Percentiles rank a stretch among this genome's conserved stretches.
Conservation (phyloP, 2,329 filamentous ascomycete genomes). For the Botryotinia narcissicola region DNA sequence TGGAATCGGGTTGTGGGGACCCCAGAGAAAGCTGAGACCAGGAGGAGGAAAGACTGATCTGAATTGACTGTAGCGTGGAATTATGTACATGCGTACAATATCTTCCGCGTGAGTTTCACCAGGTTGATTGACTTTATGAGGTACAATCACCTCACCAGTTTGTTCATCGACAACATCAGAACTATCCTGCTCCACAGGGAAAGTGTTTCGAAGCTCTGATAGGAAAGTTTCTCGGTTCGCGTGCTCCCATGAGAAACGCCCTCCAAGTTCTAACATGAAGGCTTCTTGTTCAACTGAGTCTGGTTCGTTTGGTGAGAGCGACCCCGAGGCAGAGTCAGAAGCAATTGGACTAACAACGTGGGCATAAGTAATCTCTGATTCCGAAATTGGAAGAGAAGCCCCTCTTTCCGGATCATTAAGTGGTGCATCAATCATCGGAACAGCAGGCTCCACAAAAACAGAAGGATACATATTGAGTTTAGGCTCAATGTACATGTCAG, state of each 20-base stretch:
- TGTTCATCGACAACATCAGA: not conserved
- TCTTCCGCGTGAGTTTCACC: not conserved
- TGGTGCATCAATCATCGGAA: not conserved
- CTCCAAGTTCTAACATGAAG: not conserved
- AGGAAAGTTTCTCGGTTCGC: not conserved
- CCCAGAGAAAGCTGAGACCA: not conserved
- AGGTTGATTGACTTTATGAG: no score
- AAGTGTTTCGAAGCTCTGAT: not conserved
- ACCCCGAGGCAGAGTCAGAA: no score
- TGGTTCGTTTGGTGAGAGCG: no score
- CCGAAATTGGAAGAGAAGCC: no score
- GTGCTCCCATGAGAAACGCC: not conserved
- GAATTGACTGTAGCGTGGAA: not conserved
- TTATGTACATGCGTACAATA: not conserved
- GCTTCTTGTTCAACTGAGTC: not conserved
- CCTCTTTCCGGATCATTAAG: not conserved
- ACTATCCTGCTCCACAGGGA: not conserved
- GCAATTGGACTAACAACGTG: no score
- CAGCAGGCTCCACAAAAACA: no score
- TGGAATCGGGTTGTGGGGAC: not conserved
- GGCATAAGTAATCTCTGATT: not conserved
- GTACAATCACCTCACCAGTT: not conserved
- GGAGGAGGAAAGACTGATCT: not conserved
- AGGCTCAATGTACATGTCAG: not conserved
- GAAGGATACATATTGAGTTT: not conserved